phyloP scores from a whole-genome alignment of 495 filamentous ascomycete species.

The Astrothelium macrocarpum region DNA sequence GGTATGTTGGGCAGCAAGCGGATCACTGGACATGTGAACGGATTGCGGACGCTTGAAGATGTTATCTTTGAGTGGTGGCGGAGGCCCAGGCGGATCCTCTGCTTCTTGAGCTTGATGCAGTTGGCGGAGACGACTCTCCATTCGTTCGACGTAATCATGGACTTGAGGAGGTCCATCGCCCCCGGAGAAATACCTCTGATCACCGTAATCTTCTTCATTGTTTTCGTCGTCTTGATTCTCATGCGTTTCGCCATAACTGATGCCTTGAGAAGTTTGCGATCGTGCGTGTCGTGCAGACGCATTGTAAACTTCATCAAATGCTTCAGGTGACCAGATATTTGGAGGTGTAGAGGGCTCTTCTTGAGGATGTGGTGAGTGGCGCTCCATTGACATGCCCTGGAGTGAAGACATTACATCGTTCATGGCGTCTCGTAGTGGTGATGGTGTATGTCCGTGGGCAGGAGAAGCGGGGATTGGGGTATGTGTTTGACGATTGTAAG shows the following conservation, averaged over 20 bases:
- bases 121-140: slow-evolving; percentile 69
- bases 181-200: slow-evolving; percentile 20
- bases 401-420: slow-evolving; percentile 96
- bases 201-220: slow-evolving; percentile 38
- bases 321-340: slow-evolving; percentile 87
- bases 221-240: slow-evolving; percentile 20
- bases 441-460: slow-evolving; percentile 45
- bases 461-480: slow-evolving; percentile 56
- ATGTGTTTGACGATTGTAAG: slow-evolving; percentile 32
- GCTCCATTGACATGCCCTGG: slow-evolving; percentile 68
- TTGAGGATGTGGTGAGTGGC: slow-evolving; percentile 39
- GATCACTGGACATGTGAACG: slow-evolving; percentile 41
- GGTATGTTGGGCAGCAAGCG: slow-evolving; percentile 37
- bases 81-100: slow-evolving; percentile 29
- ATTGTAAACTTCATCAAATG: slow-evolving; percentile 55
- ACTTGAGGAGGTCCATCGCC: slow-evolving; percentile 55
- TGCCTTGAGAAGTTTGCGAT: slow-evolving; percentile 56
- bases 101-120: slow-evolving; percentile 48
- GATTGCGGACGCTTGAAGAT: slow-evolving; percentile 41
- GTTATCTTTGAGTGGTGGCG: slow-evolving; percentile 38
- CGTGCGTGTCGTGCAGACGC: slow-evolving; percentile 18
- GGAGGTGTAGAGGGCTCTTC: slow-evolving; percentile 39
- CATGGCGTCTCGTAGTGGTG: slow-evolving; percentile 87
- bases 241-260: slow-evolving; percentile 24
- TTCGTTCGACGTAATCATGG: slow-evolving; percentile 76